phyloP scores from a whole-genome alignment of 1,284 basidiomycete species.

The Ganoderma lucidum region DNA sequence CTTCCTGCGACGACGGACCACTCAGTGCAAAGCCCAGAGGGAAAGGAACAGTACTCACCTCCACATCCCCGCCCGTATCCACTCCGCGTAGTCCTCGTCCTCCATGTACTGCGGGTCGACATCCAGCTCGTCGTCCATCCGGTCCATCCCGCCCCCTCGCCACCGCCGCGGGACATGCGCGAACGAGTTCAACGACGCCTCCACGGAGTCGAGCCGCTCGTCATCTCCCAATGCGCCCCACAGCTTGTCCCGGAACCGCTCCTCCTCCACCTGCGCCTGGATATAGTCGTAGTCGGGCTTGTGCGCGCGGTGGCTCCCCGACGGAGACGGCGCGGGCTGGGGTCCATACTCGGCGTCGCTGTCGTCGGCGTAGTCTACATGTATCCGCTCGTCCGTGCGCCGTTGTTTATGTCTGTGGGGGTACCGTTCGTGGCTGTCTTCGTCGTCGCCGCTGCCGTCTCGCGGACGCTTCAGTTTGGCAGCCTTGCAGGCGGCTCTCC shows the following conservation, averaged over 20 bases:
- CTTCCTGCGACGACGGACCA: conserved; percentile 50
- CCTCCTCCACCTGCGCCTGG: conserved; percentile 64
- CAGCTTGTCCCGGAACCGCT: conserved; percentile 73
- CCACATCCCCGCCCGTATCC: conserved; percentile 83
- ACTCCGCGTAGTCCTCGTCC: conserved; percentile 87
- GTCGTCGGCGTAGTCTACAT: conserved; percentile 21
- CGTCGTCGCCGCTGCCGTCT: conserved; percentile 12
- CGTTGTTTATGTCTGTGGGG: conserved; percentile 23
- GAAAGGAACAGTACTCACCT: conserved; percentile 52
- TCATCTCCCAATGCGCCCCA: conserved; percentile 75
- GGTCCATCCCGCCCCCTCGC: conserved; percentile 46
- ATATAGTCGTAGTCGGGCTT: conserved; percentile 61
- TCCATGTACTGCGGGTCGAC: conserved; percentile 71
- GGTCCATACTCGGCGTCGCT: conserved; percentile 40
- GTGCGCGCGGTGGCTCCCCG: conserved; percentile 32
- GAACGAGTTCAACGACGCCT: conserved; percentile 71
- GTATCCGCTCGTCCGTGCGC: conserved; percentile 17
- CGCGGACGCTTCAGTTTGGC: conserved; percentile 40
- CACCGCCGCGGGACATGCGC: conserved; percentile 70
- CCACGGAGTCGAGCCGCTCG: conserved; percentile 66
- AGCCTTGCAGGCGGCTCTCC: conserved; percentile 51
- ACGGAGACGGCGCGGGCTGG: conserved; percentile 36
- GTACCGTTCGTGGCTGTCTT: conserved; percentile 12
- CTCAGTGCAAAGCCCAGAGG: too few relatives aligned
- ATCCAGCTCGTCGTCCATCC: conserved; percentile 59